Evolutionary conservation across 2,329 filamentous ascomycete genomes (phyloP).

Genomic region (Fusarium dlaminii): DNA sequence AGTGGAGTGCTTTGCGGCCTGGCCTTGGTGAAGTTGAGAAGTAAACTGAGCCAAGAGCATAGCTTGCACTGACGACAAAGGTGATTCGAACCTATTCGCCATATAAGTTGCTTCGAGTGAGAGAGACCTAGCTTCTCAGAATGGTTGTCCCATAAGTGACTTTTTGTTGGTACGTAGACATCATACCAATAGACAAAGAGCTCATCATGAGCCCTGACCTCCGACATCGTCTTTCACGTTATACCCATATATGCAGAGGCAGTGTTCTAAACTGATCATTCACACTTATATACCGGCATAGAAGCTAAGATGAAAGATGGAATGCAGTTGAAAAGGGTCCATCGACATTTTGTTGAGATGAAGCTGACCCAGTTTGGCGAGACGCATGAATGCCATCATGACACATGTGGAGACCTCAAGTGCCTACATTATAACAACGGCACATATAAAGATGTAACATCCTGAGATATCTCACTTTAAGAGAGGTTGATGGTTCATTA

Average conservation of each 20-base stretch:
- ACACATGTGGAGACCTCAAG: neutral
- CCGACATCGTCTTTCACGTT: rapidly evolving
- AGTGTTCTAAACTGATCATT: rapidly evolving
- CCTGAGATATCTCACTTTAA: rapidly evolving
- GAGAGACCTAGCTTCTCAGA: rapidly evolving
- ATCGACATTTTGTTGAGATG: neutral
- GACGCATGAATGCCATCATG: neutral
- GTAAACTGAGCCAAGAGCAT: neutral
- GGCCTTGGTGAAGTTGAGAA: neutral
- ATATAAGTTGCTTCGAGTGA: rapidly evolving
- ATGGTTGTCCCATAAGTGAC: rapidly evolving
- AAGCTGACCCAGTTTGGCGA: no score
- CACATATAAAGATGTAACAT: rapidly evolving
- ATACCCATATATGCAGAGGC: rapidly evolving
- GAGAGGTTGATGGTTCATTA: no score
- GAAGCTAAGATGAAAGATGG: neutral
- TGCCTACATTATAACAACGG: rapidly evolving
- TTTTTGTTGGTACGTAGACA: neutral
- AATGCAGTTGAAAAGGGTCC: rapidly evolving
- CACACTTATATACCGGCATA: rapidly evolving
- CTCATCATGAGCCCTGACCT: neutral
- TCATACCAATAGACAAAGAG: neutral
- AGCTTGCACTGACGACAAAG: neutral
- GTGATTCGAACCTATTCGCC: neutral
- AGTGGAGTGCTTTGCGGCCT: neutral